Percentiles rank a stretch among this genome's conserved stretches.
These are phyloP conservation scores for Trematosphaeria pertusa DNA, from an alignment of 2,329 filamentous ascomycete species.

Conservation along the genomic window DNA sequence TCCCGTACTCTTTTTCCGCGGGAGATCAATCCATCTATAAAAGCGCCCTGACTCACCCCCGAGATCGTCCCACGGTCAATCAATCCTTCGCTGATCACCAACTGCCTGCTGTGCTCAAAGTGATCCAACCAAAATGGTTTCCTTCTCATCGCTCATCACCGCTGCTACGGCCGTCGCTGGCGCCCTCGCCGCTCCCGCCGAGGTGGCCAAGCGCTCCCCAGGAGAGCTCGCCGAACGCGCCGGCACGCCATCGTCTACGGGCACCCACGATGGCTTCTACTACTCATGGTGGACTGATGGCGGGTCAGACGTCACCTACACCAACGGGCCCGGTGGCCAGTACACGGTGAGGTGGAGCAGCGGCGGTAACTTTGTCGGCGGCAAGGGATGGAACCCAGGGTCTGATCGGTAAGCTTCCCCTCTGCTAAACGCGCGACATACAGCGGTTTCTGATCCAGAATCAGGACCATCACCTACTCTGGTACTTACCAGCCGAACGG, in stretches of 20 bases:
- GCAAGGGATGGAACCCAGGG: conserved; percentile 66
- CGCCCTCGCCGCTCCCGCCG: conserved; percentile 37
- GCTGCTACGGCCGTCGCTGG: conserved; percentile 32
- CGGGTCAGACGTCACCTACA: conserved; percentile 60
- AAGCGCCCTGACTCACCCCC: too few relatives aligned
- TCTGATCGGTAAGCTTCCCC: conserved; percentile 51
- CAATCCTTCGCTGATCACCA: too few relatives aligned
- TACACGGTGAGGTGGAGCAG: conserved; percentile 60
- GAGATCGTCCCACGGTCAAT: too few relatives aligned
- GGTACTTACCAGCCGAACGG: conserved; percentile 43
- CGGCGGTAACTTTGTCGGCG: conserved; percentile 63
- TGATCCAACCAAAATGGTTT: conserved; percentile 33
- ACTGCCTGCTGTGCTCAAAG: too few relatives aligned
- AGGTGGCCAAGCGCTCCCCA: conserved; percentile 47
- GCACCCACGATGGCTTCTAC: conserved; percentile 65
- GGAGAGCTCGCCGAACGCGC: conserved; percentile 36
- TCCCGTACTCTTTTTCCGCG: too few relatives aligned
- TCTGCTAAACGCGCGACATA: conserved; percentile 6
- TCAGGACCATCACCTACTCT: conserved; percentile 44
- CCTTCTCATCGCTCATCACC: conserved; percentile 36
- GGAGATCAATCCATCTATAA: too few relatives aligned
- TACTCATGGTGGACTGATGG: conserved; percentile 68
- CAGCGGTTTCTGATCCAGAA: too few relatives aligned
- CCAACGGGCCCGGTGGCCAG: conserved; percentile 59
- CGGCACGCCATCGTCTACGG: conserved; percentile 57